Evolutionary conservation across 2,329 filamentous ascomycete species (phyloP).

Genomic region (Rhexocercosporidium sp.): DNA sequence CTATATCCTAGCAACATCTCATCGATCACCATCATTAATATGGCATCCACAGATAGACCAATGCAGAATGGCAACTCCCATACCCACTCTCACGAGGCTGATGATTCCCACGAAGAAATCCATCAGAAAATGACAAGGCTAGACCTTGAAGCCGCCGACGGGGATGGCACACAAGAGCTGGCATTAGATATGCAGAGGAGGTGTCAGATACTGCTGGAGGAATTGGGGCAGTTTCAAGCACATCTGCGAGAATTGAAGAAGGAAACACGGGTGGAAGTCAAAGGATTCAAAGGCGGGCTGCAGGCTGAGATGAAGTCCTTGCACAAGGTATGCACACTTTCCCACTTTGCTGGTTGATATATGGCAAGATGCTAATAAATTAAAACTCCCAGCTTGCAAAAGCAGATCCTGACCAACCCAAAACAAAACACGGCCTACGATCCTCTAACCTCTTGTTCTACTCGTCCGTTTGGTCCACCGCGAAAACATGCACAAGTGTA

Average conservation of each 20-base stretch:
- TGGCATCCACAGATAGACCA: not conserved
- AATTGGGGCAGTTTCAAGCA: constrained; percentile 51
- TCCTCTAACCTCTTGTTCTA: constrained; percentile 72
- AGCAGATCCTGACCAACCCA: constrained; percentile 36
- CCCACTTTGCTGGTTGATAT: too few relatives aligned
- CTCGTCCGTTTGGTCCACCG: constrained; percentile 65
- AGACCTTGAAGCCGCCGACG: constrained; percentile 13
- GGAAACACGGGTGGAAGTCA: constrained; percentile 54
- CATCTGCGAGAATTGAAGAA: constrained; percentile 49
- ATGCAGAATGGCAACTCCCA: not conserved
- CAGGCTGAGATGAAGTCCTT: constrained; percentile 54
- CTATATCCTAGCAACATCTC: not conserved
- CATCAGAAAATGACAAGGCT: constrained; percentile 13
- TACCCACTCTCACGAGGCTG: constrained; percentile 12
- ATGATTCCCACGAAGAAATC: constrained; percentile 11
- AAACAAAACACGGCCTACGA: constrained; percentile 59
- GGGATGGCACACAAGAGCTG: constrained; percentile 23
- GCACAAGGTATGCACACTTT: constrained; percentile 44
- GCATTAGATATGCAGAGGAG: constrained; percentile 40
- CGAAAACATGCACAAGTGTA: constrained; percentile 61
- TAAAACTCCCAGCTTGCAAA: constrained; percentile 9
- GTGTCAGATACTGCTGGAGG: constrained; percentile 46
- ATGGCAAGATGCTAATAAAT: constrained; percentile 4
- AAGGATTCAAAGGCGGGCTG: constrained; percentile 53
- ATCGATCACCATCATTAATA: not conserved